Conservation (phyloP, 2,329 filamentous ascomycete genomes). For the Aureobasidium sp. region DNA sequence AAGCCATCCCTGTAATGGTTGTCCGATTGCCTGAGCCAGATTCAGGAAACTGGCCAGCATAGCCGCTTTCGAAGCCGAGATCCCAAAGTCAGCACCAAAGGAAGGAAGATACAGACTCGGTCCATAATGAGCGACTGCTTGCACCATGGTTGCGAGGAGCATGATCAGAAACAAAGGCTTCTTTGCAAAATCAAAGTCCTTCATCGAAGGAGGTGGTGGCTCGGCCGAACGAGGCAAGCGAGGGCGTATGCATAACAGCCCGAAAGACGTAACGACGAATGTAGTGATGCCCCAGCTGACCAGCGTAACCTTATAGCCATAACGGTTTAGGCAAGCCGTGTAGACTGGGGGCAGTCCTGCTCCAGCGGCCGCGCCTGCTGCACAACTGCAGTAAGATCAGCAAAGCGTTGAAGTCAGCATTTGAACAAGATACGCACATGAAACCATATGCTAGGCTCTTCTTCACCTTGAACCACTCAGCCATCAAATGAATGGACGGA, state of each 20-base stretch:
- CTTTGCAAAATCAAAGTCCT: constrained; percentile 6
- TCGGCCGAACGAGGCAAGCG: not conserved
- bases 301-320: constrained; percentile 1
- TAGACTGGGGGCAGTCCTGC: constrained; percentile 1
- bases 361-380: not conserved
- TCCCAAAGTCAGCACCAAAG: not conserved
- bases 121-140: not conserved
- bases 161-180: constrained; percentile 6
- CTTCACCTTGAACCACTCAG: constrained; percentile 1
- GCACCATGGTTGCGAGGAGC: not conserved
- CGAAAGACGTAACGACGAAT: not conserved
- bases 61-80: not conserved
- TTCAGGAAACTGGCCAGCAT: constrained; percentile 2
- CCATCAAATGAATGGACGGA: not conserved
- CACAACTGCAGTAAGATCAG: not conserved
- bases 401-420: no score
- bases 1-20: constrained; percentile 1
- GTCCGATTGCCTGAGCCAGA: not conserved
- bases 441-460: constrained; percentile 5
- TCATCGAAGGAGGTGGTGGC: not conserved
- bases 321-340: not conserved
- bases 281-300: constrained; percentile 2
- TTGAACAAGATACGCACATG: not conserved
- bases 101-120: constrained; percentile 2
- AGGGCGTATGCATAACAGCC: not conserved